Percentiles rank a stretch among this genome's conserved stretches.
These are phyloP conservation scores for Solanum gracilifrons DNA, from an alignment of 257 asterid genomes.

Conservation along the genomic window DNA sequence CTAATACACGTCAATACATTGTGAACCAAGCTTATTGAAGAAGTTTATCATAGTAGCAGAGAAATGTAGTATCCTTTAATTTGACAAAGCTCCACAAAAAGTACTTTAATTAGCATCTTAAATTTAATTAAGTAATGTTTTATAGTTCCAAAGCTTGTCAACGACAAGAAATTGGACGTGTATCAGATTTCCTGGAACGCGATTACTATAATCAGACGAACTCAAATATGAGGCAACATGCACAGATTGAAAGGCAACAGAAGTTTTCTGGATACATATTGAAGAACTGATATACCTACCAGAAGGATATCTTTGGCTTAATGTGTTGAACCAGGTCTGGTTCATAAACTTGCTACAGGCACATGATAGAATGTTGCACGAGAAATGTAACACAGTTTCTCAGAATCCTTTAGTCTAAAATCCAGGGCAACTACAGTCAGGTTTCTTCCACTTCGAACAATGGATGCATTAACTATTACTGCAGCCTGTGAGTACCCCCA, in stretches of 20 bases:
- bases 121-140: not conserved
- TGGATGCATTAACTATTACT: constrained; percentile 48
- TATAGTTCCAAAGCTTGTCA: not conserved
- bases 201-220: not conserved
- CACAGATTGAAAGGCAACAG: not conserved
- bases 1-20: not conserved
- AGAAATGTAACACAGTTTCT: constrained; percentile 39
- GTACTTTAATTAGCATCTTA: not conserved
- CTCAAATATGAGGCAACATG: not conserved
- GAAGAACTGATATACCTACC: not conserved
- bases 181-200: not conserved
- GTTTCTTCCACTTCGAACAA: constrained; percentile 76
- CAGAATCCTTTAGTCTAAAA: constrained; percentile 50
- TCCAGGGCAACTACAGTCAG: constrained; percentile 52
- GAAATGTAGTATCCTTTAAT: not conserved
- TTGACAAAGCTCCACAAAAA: not conserved
- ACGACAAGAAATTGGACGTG: not conserved
- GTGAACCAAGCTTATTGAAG: not conserved
- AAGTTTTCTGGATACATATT: not conserved
- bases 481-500: constrained; percentile 37
- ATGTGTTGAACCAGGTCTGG: not conserved
- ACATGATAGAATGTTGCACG: constrained; percentile 61
- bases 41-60: not conserved
- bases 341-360: constrained; percentile 63
- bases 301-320: not conserved